Evolutionary conservation across 371 early-diverging fungal genomes (phyloP), one percentile per base, ranked within the genome.

Genomic region (Synchytrium microbalum): DNA sequence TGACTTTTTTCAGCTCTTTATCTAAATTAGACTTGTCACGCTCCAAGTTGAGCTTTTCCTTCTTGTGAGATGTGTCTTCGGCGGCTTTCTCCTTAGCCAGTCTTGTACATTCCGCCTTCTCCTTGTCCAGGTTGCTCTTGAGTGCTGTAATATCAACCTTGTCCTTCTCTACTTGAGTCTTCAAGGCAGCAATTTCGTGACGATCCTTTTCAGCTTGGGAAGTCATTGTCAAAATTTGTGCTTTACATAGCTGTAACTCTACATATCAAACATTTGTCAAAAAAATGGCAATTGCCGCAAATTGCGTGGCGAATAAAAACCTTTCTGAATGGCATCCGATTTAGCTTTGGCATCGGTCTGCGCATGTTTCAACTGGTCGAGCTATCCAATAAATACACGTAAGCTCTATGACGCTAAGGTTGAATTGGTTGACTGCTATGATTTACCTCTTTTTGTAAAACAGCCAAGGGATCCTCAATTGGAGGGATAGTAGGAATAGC

Each of bases 1-100:
- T 64, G 16, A 29, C 57, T 58, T 58, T 65, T 38, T 72, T 68
- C 53, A 68, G 59, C 27, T 72, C 72, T 56, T 66, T 66, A 33
- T 72, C 72, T 2, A 72, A 62, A 38, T 19, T 38, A 19, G 46
- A 38, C 46, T 38, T 38, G 46, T 38, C 46, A 38, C 46, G 46
- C 10, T 38, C 46, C 46, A 19, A 38, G 46, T 38, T 38, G 46
- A 38, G 19, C 19, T 38, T 38, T 19, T 38, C 46, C 46, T 38
- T 38, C 19, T 38, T 38, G 10, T 10, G 46, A 38, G 46, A 5
- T 10, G 46, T 38, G 19, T 38, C 19, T n/a, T n/a, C n/a, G n/a
- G n/a, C n/a, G n/a, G n/a, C n/a, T n/a, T n/a, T n/a, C 46, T 38
- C 46, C 46, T 38, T 38, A 10, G 46, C 19, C 5, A 38, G 19